Evolutionary conservation across 192 early-diverging fungal genomes (phyloP).

Genomic region (Linnemannia hyalina): DNA sequence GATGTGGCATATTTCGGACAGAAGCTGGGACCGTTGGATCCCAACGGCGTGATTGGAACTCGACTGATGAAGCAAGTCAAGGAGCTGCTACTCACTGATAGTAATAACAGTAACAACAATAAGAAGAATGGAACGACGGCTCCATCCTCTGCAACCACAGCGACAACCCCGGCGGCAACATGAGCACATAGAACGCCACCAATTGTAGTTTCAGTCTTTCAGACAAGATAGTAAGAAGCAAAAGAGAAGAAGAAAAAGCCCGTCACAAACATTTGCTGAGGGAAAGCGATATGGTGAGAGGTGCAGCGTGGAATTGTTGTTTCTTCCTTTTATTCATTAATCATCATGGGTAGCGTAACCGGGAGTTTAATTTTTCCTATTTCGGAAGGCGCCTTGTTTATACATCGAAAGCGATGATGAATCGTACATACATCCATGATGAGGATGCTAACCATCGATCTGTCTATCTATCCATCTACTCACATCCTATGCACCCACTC

Average conservation of each 20-base stretch:
- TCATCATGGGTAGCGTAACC: conserved; percentile 44
- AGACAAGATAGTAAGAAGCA: not conserved
- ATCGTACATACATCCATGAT: not conserved
- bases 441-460: conserved; percentile 45
- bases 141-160: not conserved
- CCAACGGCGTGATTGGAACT: conserved; percentile 43
- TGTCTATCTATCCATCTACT: conserved; percentile 37
- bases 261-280: not conserved
- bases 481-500: not conserved
- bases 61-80: conserved; percentile 54
- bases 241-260: not conserved
- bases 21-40: conserved; percentile 42
- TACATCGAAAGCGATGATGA: not conserved
- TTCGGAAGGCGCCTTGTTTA: not conserved
- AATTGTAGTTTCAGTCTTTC: not conserved
- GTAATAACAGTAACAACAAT: not conserved
- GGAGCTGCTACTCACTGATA: conserved; percentile 20
- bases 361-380: conserved; percentile 12
- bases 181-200: not conserved
- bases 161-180: not conserved
- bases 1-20: conserved; percentile 46
- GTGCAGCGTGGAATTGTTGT: conserved; percentile 7
- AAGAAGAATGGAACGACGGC: conserved; percentile 31
- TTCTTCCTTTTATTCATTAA: conserved; percentile 45
- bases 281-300: not conserved